Evolutionary conservation across 2,329 filamentous ascomycete species (phyloP).

Genomic region (Metarhizium brunneum): DNA sequence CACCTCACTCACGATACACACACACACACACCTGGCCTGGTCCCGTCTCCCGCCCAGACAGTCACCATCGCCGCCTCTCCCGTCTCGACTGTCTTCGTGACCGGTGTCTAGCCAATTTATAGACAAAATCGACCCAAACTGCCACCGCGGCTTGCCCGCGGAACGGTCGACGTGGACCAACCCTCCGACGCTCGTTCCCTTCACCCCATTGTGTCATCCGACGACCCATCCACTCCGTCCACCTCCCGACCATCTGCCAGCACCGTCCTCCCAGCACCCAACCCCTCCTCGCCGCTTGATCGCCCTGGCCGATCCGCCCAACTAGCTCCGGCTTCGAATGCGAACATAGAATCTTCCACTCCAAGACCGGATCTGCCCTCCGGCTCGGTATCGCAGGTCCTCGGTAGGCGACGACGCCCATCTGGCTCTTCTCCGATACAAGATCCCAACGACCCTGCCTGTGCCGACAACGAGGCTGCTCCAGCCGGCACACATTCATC

Average conservation of each 20-base stretch:
- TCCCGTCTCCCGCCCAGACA: neutral
- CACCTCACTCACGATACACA: neutral
- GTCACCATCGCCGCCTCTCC: neutral
- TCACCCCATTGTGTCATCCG: constrained; percentile 38
- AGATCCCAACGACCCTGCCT: constrained; percentile 16
- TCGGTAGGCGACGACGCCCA: constrained; percentile 48
- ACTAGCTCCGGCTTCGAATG: constrained; percentile 21
- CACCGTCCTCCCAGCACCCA: constrained; percentile 34
- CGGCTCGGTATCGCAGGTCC: constrained; percentile 27
- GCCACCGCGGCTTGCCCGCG: constrained; percentile 30
- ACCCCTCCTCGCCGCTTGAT: constrained; percentile 14
- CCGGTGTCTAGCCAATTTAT: neutral
- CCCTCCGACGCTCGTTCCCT: constrained; percentile 23
- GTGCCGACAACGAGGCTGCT: constrained; percentile 13
- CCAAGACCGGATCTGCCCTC: constrained; percentile 15
- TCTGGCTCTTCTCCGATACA: constrained; percentile 28
- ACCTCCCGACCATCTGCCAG: constrained; percentile 38
- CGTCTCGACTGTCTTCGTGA: constrained; percentile 9
- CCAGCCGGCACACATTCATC: constrained; percentile 8
- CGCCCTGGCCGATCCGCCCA: constrained; percentile 14
- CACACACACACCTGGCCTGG: neutral
- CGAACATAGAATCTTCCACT: constrained; percentile 32
- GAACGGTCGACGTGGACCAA: constrained; percentile 32
- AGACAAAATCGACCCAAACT: constrained; percentile 4
- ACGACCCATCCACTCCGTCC: constrained; percentile 53